Base-by-base conservation (phyloP, 2,329 filamentous ascomycete species). In the Tetracladium maxilliforme region DNA sequence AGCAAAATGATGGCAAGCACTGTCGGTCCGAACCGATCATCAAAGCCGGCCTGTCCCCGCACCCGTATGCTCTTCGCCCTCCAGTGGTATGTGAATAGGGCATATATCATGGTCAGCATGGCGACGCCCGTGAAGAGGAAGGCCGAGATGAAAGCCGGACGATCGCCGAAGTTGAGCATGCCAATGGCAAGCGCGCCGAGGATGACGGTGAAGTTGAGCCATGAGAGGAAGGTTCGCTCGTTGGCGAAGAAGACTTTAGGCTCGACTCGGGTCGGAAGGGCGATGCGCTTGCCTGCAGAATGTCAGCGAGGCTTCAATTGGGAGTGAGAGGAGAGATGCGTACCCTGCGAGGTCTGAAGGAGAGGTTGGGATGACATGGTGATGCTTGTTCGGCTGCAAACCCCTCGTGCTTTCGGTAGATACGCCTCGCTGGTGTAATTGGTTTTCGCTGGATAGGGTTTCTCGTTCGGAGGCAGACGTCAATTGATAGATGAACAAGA, bases 181-280 rank as follows among this genome's bases (percentile, higher is more conserved):
- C 90, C 90, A 41, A 98, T 82, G 38, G 90, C 87, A 25, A 98
- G 74, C 35, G 90, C 90, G 45, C 90, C 90, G 33, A 98, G 79
- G 54, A 98, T 87, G 47, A 98, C 86, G 51, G 86, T 93, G 65
- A 95, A 95, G 69, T 98, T 98, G 47, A 98, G 81, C 90, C 90
- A 98, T 55, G 84, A 93, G 45, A 98, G 74, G 52, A 98, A 98
- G 35, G 90, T 98, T 35, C 90, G 83, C 61, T 98, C 90, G 65
- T 98, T 98, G 58, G 90, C 90, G 65, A 98, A 98, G 72, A 95
- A 98, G 63, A 98, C 90, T 59, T 98, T 98, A 43, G 90, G 90
- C 56, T 98, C 90, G 54, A 98, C 87, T 40, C 90, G 84, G 32
- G 87, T 94, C 30, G 90, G 90, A 36, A 98, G 82, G 44, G 90